Evolutionary conservation across 176 grass and related monocot genomes (phyloP).

Genomic region (Pontederia crassipes): DNA sequence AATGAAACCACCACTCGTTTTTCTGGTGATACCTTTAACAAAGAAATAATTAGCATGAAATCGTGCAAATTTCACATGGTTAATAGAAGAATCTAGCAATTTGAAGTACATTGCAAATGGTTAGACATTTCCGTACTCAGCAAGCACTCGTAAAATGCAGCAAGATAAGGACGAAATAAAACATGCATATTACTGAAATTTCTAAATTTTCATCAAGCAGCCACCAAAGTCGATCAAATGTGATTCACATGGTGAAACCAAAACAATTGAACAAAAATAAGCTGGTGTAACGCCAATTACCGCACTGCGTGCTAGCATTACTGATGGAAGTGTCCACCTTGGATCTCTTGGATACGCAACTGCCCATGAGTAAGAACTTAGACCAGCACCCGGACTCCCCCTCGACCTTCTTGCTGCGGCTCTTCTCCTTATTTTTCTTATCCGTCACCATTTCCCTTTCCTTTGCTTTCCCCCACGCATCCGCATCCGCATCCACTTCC

Average conservation of each 20-base stretch:
- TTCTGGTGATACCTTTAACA: too few relatives aligned
- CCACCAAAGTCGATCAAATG: too few relatives aligned
- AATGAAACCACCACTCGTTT: too few relatives aligned
- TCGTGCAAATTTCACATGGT: too few relatives aligned
- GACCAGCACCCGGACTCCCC: constrained; percentile 69
- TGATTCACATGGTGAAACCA: background rate
- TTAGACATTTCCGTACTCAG: too few relatives aligned
- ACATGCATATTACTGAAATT: too few relatives aligned
- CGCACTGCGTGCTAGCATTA: constrained; percentile 34
- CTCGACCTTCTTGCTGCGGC: constrained; percentile 6
- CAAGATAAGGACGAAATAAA: too few relatives aligned
- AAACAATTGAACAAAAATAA: background rate
- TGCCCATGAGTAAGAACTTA: constrained; percentile 49
- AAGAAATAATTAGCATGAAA: too few relatives aligned
- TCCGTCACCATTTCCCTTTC: background rate
- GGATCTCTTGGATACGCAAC: constrained; percentile 79
- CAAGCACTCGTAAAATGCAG: too few relatives aligned
- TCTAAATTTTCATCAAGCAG: background rate
- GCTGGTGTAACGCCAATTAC: background rate
- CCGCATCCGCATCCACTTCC: constrained; percentile 27
- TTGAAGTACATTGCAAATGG: too few relatives aligned
- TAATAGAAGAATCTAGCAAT: too few relatives aligned
- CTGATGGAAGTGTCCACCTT: constrained; percentile 74
- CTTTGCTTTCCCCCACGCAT: constrained; percentile 19
- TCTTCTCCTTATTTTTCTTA: constrained; percentile 19